Percentiles rank a stretch among this genome's conserved stretches.
Conservation (phyloP, 306 rosid species). For the Prunus davidiana region DNA sequence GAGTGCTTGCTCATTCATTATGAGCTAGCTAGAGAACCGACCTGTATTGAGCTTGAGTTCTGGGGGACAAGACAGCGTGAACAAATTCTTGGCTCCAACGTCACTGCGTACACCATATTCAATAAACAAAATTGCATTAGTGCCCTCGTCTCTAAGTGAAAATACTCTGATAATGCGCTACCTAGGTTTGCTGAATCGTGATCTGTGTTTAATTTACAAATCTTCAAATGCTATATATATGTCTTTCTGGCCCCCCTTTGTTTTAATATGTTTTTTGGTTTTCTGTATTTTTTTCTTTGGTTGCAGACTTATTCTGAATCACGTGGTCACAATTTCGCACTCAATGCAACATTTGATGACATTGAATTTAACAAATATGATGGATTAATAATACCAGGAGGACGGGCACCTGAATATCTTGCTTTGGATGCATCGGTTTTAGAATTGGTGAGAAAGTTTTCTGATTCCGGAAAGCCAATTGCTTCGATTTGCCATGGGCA, state of each 20-base stretch:
- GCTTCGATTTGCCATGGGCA: slow-evolving; percentile 77
- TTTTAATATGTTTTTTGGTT: neutral
- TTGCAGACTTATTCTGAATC: slow-evolving; percentile 64
- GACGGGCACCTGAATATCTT: slow-evolving; percentile 89
- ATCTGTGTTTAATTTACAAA: neutral
- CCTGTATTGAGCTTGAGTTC: too few relatives aligned
- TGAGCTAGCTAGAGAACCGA: too few relatives aligned
- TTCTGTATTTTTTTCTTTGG: neutral
- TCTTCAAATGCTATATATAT: neutral
- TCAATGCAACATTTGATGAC: slow-evolving; percentile 84
- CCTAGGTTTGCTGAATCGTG: neutral
- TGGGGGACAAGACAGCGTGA: too few relatives aligned
- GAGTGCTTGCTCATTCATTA: too few relatives aligned
- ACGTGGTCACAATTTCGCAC: slow-evolving; percentile 76
- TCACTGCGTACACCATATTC: neutral
- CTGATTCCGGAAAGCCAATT: slow-evolving; percentile 50
- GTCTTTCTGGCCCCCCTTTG: too few relatives aligned
- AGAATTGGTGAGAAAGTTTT: slow-evolving; percentile 50
- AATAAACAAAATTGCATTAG: neutral
- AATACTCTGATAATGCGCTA: neutral
- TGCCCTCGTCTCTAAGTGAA: neutral
- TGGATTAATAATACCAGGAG: slow-evolving; percentile 84
- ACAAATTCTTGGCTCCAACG: too few relatives aligned
- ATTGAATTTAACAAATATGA: slow-evolving; percentile 54
- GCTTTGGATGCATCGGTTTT: slow-evolving; percentile 50